These are phyloP conservation scores for Lantana camara DNA, from an alignment of 257 asterid genomes.

Conservation along the genomic window DNA sequence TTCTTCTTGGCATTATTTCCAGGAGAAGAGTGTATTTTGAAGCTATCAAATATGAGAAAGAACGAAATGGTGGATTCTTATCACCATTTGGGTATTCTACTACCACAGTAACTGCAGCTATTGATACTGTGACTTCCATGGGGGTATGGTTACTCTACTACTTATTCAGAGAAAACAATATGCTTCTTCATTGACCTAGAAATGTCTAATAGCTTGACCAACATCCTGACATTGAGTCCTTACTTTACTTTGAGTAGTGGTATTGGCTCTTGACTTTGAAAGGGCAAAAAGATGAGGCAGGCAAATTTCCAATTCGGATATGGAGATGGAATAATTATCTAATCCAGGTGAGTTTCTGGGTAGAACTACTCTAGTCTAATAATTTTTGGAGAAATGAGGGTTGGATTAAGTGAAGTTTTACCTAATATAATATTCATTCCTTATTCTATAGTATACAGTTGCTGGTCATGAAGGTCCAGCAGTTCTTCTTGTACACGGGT, in stretches of 20 bases:
- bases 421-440: slow-evolving; percentile 32
- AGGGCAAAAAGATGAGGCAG: slow-evolving; percentile 40
- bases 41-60: slow-evolving; percentile 85
- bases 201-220: slow-evolving; percentile 20
- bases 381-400: slow-evolving; percentile 6
- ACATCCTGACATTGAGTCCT: slow-evolving; percentile 27
- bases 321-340: slow-evolving; percentile 91
- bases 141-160: slow-evolving; percentile 53
- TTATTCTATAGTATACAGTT: slow-evolving; percentile 68
- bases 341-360: slow-evolving; percentile 62
- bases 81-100: slow-evolving; percentile 92
- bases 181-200: slow-evolving; percentile 21
- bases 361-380: slow-evolving; percentile 14
- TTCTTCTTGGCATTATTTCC: slow-evolving; percentile 79
- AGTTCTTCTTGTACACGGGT: slow-evolving; percentile 91
- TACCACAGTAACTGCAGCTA: slow-evolving; percentile 64
- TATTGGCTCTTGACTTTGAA: slow-evolving; percentile 71
- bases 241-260: slow-evolving; percentile 62
- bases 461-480: slow-evolving; percentile 80
- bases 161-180: slow-evolving; percentile 20
- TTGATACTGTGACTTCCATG: slow-evolving; percentile 68
- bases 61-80: slow-evolving; percentile 78
- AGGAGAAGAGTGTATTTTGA: slow-evolving; percentile 76
- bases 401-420: not conserved
- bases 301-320: slow-evolving; percentile 49